Evolutionary conservation across 2,329 filamentous ascomycete species (phyloP), one percentile per base, ranked within the genome.

Genomic region (Nemania sp.): DNA sequence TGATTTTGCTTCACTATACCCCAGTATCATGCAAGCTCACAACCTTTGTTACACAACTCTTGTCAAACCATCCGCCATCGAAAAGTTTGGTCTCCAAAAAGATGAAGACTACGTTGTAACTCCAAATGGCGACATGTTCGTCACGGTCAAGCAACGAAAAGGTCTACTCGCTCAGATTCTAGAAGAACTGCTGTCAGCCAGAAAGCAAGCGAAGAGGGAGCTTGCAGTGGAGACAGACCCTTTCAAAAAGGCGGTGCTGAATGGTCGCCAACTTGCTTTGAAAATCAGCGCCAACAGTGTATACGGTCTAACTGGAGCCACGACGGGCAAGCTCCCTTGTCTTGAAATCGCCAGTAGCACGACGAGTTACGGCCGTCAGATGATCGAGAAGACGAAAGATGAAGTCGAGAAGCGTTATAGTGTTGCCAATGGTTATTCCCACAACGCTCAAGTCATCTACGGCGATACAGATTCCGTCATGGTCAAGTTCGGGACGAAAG

Each of bases 391-490:
- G 78, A 98, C 95, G 0, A 98, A 97, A 76, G 84, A 90, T n/a
- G 95, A 98, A 74, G 95, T 99, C 6, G 94, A 98, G 77, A 83
- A 85, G 42, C 88, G 87, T 67, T 99, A 97, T 76, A 94, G 86
- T 50, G 93, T 97, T 58, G 91, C 91, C 51, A 98, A 99, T 70
- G 95, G 95, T 17, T 99, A 98, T 76, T 87, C 85, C 1, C 92
- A 98, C 74, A 91, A 99, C 74, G 95, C 95, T 0, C 88, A 97
- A 73, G 95, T 99, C 78, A 96, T 99, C 65, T 99, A 99, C 69
- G 95, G 95, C 79, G 95, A 99, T 76, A 99, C 95, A 1, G 95
- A 99, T 83, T 99, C 95, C 9, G 95, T 99, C 79, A 99, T 99
- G 95, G 94, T 99, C 63, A 98, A 97, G 73, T 99, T 99, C 68